Percentiles rank a stretch among this genome's conserved stretches.
These are phyloP conservation scores for Aspergillus kassunensis DNA, from an alignment of 495 filamentous ascomycete species.

Conservation along the genomic window DNA sequence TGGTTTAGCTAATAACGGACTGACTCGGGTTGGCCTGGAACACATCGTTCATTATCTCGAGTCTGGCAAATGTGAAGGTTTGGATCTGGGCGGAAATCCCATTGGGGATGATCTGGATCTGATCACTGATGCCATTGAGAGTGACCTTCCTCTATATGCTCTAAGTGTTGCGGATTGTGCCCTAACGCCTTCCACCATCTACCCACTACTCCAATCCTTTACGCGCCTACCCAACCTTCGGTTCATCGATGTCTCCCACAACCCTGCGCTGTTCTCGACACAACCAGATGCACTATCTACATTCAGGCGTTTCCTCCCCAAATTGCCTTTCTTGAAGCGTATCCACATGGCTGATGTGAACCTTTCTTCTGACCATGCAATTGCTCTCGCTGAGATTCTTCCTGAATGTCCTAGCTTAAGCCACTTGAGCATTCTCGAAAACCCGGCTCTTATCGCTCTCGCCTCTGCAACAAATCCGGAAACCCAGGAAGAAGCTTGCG, in stretches of 20 bases:
- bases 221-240: constrained; percentile 68
- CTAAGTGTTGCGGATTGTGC: constrained; percentile 87
- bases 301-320: constrained; percentile 79
- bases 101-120: constrained; percentile 64
- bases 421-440: constrained; percentile 85
- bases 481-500: constrained; percentile 85
- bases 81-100: constrained; percentile 94
- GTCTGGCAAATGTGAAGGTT: constrained; percentile 72
- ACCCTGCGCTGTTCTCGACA: constrained; percentile 70
- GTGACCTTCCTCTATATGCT: constrained; percentile 65
- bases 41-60: constrained; percentile 73
- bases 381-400: constrained; percentile 82
- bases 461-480: constrained; percentile 67
- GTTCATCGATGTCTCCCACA: constrained; percentile 89
- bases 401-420: constrained; percentile 80
- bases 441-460: constrained; percentile 63
- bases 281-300: constrained; percentile 71
- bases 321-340: constrained; percentile 74
- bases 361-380: constrained; percentile 78
- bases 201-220: constrained; percentile 71
- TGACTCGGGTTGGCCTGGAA: constrained; percentile 67
- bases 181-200: constrained; percentile 65
- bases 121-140: constrained; percentile 60
- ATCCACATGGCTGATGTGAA: constrained; percentile 87
- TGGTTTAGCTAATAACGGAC: constrained; percentile 74